Evolutionary conservation across 164 flowering plant genomes (phyloP).

Genomic region (Nelumbo lutea): DNA sequence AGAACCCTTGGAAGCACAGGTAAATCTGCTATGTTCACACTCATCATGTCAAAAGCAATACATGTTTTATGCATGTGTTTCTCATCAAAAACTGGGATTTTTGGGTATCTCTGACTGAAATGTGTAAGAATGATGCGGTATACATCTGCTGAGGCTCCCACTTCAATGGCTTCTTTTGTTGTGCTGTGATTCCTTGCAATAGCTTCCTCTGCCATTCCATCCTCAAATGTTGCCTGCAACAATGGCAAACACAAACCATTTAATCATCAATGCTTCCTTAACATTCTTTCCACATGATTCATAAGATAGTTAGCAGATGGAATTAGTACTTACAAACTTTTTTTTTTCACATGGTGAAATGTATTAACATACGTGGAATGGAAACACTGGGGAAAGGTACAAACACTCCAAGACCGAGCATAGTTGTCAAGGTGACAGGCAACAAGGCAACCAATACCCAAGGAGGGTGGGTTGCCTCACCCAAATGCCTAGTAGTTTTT

Average conservation of each 20-base stretch:
- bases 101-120: constrained; percentile 98
- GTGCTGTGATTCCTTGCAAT: constrained; percentile 91
- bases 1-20: constrained; percentile 79
- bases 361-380: no score
- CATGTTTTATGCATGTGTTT: constrained; percentile 80
- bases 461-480: no score
- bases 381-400: no score
- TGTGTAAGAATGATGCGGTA: constrained; percentile 88
- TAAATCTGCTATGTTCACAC: constrained; percentile 81
- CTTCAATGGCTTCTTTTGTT: constrained; percentile 85
- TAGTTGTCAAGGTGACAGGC: no score
- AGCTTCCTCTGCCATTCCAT: constrained; percentile 82
- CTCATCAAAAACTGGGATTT: constrained; percentile 84
- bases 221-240: constrained; percentile 97
- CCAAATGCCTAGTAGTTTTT: no score
- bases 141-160: constrained; percentile 67
- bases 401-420: no score
- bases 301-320: background rate
- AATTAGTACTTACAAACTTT: no score
- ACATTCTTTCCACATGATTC: no score
- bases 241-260: constrained; percentile 3
- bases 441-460: no score
- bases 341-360: no score
- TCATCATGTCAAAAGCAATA: constrained; percentile 98
- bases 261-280: background rate